Base-by-base conservation (phyloP, 805 yeast genomes). In the Candida adriatica region DNA sequence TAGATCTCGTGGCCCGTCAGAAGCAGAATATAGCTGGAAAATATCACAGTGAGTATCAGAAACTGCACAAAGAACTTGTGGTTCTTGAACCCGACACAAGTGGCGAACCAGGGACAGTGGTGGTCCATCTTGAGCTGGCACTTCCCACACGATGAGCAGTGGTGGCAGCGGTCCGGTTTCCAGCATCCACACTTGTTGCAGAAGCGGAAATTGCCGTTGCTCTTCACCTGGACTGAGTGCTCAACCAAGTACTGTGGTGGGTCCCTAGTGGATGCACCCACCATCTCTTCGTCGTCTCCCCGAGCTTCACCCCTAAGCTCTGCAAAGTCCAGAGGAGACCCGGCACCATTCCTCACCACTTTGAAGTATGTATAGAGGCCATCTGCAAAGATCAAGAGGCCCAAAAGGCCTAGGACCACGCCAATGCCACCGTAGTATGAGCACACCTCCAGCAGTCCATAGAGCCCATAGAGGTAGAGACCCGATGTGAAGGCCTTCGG, bases 41-140 rank as follows among this genome's bases (percentile, higher is more conserved):
- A 77, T 0, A 68, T 17, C 3, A 75, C 58, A 3, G 73, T 61
- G 47, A 78, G 77, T 6, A 66, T 27, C 32, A 87, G 55, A 49
- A 82, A 81, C 52, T 86, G 95, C 17, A 85, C 53, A 49, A 88
- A 90, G 51, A 64, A 73, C 57, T 86, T 82, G 42, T 83, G 87
- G 56, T 90, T 90, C 18, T 61, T 60, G 56, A 73, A 80, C 0
- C 97, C 97, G 36, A 90, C 72, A 55, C 96, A 88, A 5, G 75
- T 65, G 2, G 94, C 79, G 55, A 87, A 86, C 97, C 97, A 90
- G 0, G 96, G 96, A 40, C 80, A 79, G 58, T 87, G 96, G 53
- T 87, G 96, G 54, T 87, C 96, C 96, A 87, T 88, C 47, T 73
- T 75, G 37, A 88, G 53, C 17, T 83, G 73, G 55, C 96, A 87